Conservation (phyloP, 116 monocot species). For the Iris pallida region DNA sequence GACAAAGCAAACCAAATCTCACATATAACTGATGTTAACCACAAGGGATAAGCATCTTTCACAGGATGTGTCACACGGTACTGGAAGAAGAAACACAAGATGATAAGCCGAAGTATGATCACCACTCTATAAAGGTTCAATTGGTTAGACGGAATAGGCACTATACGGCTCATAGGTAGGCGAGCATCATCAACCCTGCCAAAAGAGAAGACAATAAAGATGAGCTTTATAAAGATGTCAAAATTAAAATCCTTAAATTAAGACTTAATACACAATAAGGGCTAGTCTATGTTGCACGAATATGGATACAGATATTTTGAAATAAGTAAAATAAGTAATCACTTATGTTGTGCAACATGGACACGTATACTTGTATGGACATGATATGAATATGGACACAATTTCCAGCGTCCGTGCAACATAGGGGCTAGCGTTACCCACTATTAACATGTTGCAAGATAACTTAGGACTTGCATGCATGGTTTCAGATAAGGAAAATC, state of each 20-base stretch:
- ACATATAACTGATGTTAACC: constrained; percentile 54
- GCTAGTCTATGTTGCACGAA: too few relatives aligned
- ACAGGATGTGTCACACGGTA: constrained; percentile 57
- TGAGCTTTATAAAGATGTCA: not conserved
- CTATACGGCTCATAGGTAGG: constrained; percentile 37
- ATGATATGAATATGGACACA: too few relatives aligned
- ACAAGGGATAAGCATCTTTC: constrained; percentile 40
- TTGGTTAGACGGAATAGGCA: constrained; percentile 44
- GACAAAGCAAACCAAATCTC: constrained; percentile 58
- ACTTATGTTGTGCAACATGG: too few relatives aligned
- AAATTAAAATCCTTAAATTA: not conserved
- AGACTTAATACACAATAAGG: too few relatives aligned
- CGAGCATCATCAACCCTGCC: constrained; percentile 52
- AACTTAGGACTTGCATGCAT: too few relatives aligned
- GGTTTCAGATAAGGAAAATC: too few relatives aligned
- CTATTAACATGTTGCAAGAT: too few relatives aligned
- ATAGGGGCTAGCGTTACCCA: too few relatives aligned
- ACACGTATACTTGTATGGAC: too few relatives aligned
- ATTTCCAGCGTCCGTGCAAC: too few relatives aligned
- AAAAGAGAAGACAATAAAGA: constrained; percentile 6
- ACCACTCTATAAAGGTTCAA: constrained; percentile 44
- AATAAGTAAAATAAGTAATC: too few relatives aligned
- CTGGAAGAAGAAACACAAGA: constrained; percentile 53
- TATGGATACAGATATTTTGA: too few relatives aligned
- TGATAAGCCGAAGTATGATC: constrained; percentile 49